These are phyloP conservation scores for Smittium culicis DNA, from an alignment of 371 early-diverging fungal genomes.

Conservation along the genomic window DNA sequence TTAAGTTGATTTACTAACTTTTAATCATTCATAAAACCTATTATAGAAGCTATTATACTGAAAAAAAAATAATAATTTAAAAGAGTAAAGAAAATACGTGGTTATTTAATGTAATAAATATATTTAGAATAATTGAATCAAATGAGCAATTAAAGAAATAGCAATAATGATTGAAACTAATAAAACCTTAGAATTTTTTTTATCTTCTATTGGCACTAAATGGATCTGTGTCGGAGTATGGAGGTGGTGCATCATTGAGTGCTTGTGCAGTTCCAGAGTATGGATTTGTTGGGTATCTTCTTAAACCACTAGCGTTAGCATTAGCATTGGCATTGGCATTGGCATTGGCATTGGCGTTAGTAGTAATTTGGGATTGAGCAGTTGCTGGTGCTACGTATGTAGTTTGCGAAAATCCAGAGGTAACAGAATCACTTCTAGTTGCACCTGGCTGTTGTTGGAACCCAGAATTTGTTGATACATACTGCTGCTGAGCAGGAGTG, in stretches of 20 bases:
- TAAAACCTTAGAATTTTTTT: too few relatives aligned
- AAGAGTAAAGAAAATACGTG: too few relatives aligned
- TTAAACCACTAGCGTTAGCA: neutral
- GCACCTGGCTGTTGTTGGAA: neutral
- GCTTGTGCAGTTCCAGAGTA: neutral
- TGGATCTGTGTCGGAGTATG: neutral
- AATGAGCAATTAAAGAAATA: too few relatives aligned
- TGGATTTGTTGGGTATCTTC: neutral
- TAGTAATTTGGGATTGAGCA: neutral
- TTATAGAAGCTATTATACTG: too few relatives aligned
- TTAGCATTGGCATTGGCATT: neutral
- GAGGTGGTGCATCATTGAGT: neutral
- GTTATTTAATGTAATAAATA: too few relatives aligned
- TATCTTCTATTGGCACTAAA: neutral
- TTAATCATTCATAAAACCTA: too few relatives aligned
- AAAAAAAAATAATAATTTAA: too few relatives aligned
- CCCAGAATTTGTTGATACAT: neutral
- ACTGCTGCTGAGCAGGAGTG: neutral
- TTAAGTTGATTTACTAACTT: too few relatives aligned
- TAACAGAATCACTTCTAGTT: neutral
- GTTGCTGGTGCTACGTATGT: neutral
- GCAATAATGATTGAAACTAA: too few relatives aligned
- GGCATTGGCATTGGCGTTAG: neutral
- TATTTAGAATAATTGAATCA: too few relatives aligned
- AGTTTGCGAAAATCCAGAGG: neutral